Conservation (phyloP, 2,329 filamentous ascomycete species). For the Cladosporium halotolerans region DNA sequence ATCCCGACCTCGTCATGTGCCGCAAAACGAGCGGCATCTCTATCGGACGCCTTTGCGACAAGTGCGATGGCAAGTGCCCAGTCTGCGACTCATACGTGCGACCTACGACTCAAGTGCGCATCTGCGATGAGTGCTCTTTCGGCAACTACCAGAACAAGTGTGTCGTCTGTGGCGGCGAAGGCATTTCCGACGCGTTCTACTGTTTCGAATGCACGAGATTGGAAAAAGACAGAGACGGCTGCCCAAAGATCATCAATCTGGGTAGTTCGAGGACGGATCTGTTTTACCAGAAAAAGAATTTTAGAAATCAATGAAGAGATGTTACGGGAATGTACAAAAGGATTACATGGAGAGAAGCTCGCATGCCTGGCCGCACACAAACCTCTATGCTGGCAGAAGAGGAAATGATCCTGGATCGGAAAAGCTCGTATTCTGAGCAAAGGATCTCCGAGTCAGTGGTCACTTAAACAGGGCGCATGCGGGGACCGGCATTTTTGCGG, state of each 20-base stretch:
- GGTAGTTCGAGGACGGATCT: slow-evolving; percentile 93
- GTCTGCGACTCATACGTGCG: slow-evolving; percentile 99
- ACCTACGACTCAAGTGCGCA: slow-evolving; percentile 91
- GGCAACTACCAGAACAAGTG: slow-evolving; percentile 99
- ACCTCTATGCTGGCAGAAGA: no score
- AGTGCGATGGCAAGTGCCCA: slow-evolving; percentile 98
- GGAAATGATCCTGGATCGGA: no score
- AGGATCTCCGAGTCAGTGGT: no score
- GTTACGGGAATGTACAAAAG: background rate
- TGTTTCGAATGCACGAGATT: slow-evolving; percentile 97
- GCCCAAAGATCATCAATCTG: slow-evolving; percentile 98
- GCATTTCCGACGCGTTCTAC: slow-evolving; percentile 97
- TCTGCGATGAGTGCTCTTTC: slow-evolving; percentile 99
- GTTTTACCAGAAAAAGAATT: slow-evolving; percentile 69
- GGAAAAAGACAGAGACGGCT: slow-evolving; percentile 95
- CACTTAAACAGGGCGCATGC: no score
- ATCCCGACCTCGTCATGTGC: slow-evolving; percentile 99
- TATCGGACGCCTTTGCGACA: slow-evolving; percentile 98
- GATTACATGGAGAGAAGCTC: background rate
- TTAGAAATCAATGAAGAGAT: slow-evolving; percentile 49
- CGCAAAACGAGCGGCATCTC: slow-evolving; percentile 96
- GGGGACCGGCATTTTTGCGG: no score
- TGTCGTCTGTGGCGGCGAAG: slow-evolving; percentile 95
- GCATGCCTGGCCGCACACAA: no score
- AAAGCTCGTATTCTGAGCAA: no score